Percentiles rank a stretch among this genome's conserved stretches.
These are phyloP conservation scores for Pseudogymnoascus sp. DNA, from an alignment of 2,329 filamentous ascomycete genomes.

Conservation along the genomic window DNA sequence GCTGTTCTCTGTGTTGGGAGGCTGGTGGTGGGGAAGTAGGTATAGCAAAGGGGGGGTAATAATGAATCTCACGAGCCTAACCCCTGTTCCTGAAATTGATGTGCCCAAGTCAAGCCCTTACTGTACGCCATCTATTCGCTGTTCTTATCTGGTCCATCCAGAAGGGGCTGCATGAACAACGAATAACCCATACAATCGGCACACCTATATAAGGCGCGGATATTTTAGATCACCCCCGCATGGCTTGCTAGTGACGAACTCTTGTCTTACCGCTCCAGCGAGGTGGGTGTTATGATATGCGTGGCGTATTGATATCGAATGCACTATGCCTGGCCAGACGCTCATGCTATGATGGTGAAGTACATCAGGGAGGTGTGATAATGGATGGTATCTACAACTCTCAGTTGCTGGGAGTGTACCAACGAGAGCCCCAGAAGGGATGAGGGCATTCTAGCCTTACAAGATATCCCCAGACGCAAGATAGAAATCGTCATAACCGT, in stretches of 20 bases:
- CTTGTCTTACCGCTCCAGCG: background rate
- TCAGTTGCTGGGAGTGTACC: background rate
- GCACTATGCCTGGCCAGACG: background rate
- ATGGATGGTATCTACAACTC: background rate
- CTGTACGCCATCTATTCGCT: background rate
- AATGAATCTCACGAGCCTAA: background rate
- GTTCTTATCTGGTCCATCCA: background rate
- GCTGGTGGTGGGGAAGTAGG: background rate
- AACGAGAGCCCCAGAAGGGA: background rate
- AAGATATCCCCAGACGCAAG: background rate
- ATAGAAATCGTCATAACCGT: background rate
- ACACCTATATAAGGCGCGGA: background rate
- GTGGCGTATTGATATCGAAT: background rate
- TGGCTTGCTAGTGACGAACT: background rate
- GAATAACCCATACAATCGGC: background rate
- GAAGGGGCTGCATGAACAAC: background rate
- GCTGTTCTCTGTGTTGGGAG: background rate
- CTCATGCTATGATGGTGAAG: background rate
- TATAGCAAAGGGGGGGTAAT: background rate
- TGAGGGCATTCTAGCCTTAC: background rate
- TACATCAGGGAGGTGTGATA: background rate
- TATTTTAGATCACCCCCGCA: background rate
- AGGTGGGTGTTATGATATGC: background rate
- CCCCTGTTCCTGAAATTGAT: background rate
- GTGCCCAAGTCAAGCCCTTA: background rate